Evolutionary conservation across 768 basidiomycete genomes (phyloP).

Genomic region (Mycena floridula): DNA sequence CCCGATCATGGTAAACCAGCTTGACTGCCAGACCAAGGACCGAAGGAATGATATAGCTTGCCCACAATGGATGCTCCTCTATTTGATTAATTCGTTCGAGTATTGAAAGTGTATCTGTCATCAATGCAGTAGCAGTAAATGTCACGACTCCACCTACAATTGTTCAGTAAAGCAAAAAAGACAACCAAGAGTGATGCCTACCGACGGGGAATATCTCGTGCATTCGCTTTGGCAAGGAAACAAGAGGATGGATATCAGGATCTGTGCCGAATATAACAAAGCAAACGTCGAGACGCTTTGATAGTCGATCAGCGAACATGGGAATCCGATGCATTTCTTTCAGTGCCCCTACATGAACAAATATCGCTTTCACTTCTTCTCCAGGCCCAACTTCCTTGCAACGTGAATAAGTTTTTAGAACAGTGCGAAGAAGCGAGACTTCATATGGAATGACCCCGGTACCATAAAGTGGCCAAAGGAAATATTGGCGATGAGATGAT

Average conservation of each 20-base stretch:
- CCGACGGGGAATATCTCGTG: conserved; percentile 65
- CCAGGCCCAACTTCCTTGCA: conserved; percentile 32
- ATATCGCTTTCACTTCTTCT: conserved; percentile 44
- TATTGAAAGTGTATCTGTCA: conserved; percentile 44
- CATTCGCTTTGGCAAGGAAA: conserved; percentile 53
- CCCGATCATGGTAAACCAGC: conserved; percentile 26
- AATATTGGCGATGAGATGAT: conserved; percentile 23
- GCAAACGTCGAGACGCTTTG: conserved; percentile 37
- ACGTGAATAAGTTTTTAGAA: conserved; percentile 35
- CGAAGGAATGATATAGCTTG: conserved; percentile 58
- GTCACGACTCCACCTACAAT: conserved; percentile 64
- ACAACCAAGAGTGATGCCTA: conserved; percentile 21
- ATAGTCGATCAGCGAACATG: conserved; percentile 39
- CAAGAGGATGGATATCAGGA: conserved; percentile 40
- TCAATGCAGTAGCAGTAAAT: conserved; percentile 57
- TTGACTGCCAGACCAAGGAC: conserved; percentile 53
- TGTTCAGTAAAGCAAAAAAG: neutral
- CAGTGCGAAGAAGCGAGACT: conserved; percentile 30
- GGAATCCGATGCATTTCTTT: conserved; percentile 42
- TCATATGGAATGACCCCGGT: conserved; percentile 39
- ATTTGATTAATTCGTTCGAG: conserved; percentile 44
- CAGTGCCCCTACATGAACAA: conserved; percentile 59
- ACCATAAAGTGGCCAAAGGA: conserved; percentile 29
- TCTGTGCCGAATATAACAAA: conserved; percentile 71
- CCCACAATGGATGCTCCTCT: conserved; percentile 60